Evolutionary conservation across 2,329 filamentous ascomycete genomes (phyloP).

Genomic region (Parascedosporium putredinis): DNA sequence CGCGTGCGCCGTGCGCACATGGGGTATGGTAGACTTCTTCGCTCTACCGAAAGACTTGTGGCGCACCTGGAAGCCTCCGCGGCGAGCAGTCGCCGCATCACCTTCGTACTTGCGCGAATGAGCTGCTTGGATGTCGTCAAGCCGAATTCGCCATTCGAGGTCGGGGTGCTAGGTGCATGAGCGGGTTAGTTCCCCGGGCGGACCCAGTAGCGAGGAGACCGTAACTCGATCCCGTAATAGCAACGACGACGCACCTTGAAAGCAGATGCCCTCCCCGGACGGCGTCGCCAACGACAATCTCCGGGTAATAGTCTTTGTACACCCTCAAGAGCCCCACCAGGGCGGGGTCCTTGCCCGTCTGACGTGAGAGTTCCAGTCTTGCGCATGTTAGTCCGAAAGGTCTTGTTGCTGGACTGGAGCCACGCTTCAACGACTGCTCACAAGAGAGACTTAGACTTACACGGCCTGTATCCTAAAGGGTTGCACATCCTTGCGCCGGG

Average conservation of each 20-base stretch:
- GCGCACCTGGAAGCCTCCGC: slow-evolving; percentile 51
- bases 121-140: slow-evolving; percentile 55
- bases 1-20: slow-evolving; percentile 64
- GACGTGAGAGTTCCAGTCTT: slow-evolving; percentile 48
- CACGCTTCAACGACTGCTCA: no score
- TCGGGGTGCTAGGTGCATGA: slow-evolving; percentile 55
- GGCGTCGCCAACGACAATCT: slow-evolving; percentile 68
- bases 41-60: slow-evolving; percentile 4
- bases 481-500: slow-evolving; percentile 70
- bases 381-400: neutral
- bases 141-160: slow-evolving; percentile 58
- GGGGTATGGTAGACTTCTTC: slow-evolving; percentile 46
- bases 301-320: slow-evolving; percentile 87
- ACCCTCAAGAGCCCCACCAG: slow-evolving; percentile 65
- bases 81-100: slow-evolving; percentile 22
- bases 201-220: no score
- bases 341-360: slow-evolving; percentile 61
- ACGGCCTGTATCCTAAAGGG: slow-evolving; percentile 73
- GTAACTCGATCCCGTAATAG: no score
- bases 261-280: slow-evolving; percentile 47
- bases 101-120: slow-evolving; percentile 38
- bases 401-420: no score
- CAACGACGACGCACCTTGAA: slow-evolving; percentile 48
- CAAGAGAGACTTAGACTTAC: no score
- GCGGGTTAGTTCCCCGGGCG: no score